A percentile compares a stretch with the other conserved stretches of the same genome.
Conservation (phyloP, 1,284 basidiomycete species). For the Phellopilus nigrolimitatus region DNA sequence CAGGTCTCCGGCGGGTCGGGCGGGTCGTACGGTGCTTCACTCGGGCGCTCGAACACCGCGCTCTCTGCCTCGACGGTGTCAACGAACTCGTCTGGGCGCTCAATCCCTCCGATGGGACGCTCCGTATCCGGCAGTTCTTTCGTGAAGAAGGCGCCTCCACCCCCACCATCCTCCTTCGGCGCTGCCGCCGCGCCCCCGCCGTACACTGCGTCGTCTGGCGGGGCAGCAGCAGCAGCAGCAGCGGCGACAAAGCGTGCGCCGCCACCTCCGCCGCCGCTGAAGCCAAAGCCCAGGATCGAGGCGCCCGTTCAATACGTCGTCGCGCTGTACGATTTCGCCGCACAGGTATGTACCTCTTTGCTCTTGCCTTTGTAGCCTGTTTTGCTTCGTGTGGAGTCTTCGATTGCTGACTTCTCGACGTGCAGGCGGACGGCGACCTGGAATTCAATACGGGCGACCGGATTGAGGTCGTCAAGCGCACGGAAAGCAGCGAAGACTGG, state of each 20-base stretch:
- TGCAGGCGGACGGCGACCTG: conserved; percentile 87
- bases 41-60: conserved; percentile 41
- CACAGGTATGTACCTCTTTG: conserved; percentile 47
- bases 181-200: conserved; percentile 41
- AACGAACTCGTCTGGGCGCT: conserved; percentile 37
- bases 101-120: conserved; percentile 32
- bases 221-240: conserved; percentile 32
- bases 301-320: conserved; percentile 73
- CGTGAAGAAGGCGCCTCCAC: conserved; percentile 44
- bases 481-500: conserved; percentile 89
- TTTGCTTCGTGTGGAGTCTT: conserved; percentile 11
- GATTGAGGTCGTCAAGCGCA: conserved; percentile 89
- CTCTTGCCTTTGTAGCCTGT: conserved; percentile 5
- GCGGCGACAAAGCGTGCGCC: conserved; percentile 72
- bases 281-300: conserved; percentile 68
- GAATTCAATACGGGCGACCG: conserved; percentile 89
- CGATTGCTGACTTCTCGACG: neutral
- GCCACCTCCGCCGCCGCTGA: conserved; percentile 80
- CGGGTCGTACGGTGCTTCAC: neutral
- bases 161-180: conserved; percentile 33
- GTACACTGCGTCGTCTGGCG: conserved; percentile 49
- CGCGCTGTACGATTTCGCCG: conserved; percentile 93
- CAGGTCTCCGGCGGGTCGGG: conserved; percentile 5
- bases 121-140: conserved; percentile 36
- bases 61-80: conserved; percentile 33